Base-by-base conservation (phyloP, 2,329 filamentous ascomycete genomes). In the Colletotrichum siamense region DNA sequence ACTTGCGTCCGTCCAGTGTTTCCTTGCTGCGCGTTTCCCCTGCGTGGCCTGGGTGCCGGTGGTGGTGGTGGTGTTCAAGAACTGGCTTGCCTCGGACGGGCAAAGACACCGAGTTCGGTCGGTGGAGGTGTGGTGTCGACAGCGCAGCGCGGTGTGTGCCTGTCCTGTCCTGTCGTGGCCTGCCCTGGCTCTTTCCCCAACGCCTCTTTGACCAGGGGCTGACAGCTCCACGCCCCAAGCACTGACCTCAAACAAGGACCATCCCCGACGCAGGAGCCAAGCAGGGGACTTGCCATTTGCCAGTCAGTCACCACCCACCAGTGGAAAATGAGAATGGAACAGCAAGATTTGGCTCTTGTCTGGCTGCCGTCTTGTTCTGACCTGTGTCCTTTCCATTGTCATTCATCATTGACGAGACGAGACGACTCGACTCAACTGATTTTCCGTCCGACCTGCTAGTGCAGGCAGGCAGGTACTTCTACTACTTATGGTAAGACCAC, bases 231-330 rank as follows among this genome's bases (percentile, higher is more conserved):
- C 69, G 57, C 55, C 62, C 69, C 73, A 55, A 69, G 73, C 73
- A 76, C 49, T 76, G 73, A 36, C 70, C 73, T 73, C 64, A 69
- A 73, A 76, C 70, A 73, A 69, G 73, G 73, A 65, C 59, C 22
- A 76, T 73, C 73, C 73, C 73, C 64, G 55, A 66, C 32, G 59
- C 32, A 75, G 39, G 69, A 67, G 62, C 52, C 52, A 39, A 67
- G 30, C 69, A 63, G 39, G 59, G 36, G 62, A 67, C 69, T 22
- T 62, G 28, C 18, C 24, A 16, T 62, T 62, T 52, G 26, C 49
- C 30, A 61, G 24, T 34, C 30, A 61, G 24, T 34, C 44, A 52
- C 44, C n/a, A 52, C n/a, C 44, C 44, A 13, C 44, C 44, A 52
- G 44, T 22, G 44, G 52, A 59, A 61, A 69, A 28, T 28, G 66